phyloP scores from a whole-genome alignment of 805 yeast genomes.

The Wickerhamomyces subpelliculosus region DNA sequence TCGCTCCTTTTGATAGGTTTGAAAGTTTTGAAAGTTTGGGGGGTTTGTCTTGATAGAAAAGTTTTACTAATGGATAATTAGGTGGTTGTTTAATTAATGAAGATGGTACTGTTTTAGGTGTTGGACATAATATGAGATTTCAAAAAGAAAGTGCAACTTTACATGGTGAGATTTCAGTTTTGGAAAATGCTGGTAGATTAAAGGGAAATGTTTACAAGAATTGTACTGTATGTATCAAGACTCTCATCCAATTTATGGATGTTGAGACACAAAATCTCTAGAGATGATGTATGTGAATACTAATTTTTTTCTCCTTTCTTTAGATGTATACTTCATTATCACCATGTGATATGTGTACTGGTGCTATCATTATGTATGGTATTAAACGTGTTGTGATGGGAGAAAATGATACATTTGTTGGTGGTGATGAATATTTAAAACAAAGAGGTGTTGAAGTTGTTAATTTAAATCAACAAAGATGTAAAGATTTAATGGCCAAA shows the following conservation, averaged over 20 bases:
- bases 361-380: conserved; percentile 87
- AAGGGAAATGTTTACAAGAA: conserved; percentile 72
- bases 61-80: no score
- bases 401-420: conserved; percentile 75
- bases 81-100: conserved; percentile 67
- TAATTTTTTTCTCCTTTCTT: no score
- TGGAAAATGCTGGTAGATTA: conserved; percentile 88
- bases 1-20: background rate
- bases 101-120: conserved; percentile 77
- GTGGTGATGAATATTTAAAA: conserved; percentile 72
- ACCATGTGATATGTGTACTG: conserved; percentile 94
- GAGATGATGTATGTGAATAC: no score
- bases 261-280: background rate
- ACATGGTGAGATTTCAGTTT: conserved; percentile 88
- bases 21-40: background rate
- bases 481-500: conserved; percentile 65
- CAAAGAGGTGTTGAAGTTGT: conserved; percentile 68
- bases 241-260: no score
- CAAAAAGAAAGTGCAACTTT: conserved; percentile 79
- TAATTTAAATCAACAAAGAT: conserved; percentile 49
- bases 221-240: no score
- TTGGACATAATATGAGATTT: conserved; percentile 86
- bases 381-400: conserved; percentile 83
- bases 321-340: conserved; percentile 89
- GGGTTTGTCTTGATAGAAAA: conserved; percentile 22